Base-by-base conservation (phyloP, 352 stramenopile genomes). In the Phytophthora syringae region DNA sequence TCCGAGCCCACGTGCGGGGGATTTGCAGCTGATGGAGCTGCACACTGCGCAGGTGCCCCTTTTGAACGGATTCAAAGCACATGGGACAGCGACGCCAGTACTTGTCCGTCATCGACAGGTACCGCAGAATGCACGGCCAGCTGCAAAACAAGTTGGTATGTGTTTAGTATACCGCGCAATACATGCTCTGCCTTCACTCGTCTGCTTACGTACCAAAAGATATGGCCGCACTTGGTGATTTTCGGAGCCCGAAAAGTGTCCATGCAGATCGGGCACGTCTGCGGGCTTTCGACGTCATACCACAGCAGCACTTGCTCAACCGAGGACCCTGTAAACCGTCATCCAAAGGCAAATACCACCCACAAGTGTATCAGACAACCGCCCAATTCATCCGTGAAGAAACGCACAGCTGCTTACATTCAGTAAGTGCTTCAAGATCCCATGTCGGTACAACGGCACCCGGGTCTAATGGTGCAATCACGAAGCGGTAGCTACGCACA, bases 61-160 rank as follows among this genome's bases (percentile, higher is more conserved):
- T 95, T 66, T 95, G 85, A 44, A 94, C 83, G 18, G 84, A 88
- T 52, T 95, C 87, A 54, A 95, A 95, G 60, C 87, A 95, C 87
- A 95, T 95, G 7, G 87, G 87, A 48, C 87, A 95, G 34, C 87
- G 85, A 27, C 84, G 80, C 87, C 87, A 95, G 72, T 95, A 95
- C 65, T 95, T 95, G 52, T 95, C 87, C 37, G 76, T 89, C 68
- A 95, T 67, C 3, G 87, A 95, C 47, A 95, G 39, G 50, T 95
- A 95, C 15, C 82, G 83, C 10, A 95, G 58, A 50, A 95, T 95
- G 43, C 87, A 95, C 25, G 82, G 79, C 87, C 87, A 95, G 60
- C 87, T 95, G 25, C 6, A 45, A 18, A 49, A 11, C 15, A 52
- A 22, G 45, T 11, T 40, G 6, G 10, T 25, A 37, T 28, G 20